Conservation (phyloP, 192 early-diverging fungal genomes). For the Irineochytrium annulatum region DNA sequence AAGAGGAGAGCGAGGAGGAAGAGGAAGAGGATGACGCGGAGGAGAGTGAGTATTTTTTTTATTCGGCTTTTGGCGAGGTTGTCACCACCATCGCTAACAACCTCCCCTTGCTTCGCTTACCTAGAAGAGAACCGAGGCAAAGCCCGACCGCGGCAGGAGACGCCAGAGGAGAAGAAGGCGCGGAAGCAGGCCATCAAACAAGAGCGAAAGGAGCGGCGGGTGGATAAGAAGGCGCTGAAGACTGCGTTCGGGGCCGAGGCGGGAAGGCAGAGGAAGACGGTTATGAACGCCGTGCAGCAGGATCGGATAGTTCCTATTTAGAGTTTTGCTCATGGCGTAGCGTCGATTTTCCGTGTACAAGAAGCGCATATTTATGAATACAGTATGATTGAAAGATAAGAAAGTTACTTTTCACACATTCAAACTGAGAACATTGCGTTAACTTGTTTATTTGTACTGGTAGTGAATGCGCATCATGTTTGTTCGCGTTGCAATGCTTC, state of each 20-base stretch:
- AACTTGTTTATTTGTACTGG: too few species aligned
- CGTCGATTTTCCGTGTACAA: too few species aligned
- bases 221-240: conserved; percentile 77
- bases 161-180: conserved; percentile 86
- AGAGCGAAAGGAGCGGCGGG: conserved; percentile 67
- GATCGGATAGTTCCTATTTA: conserved; percentile 26
- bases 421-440: too few species aligned
- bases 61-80: neutral
- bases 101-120: neutral
- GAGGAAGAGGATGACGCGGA: conserved; percentile 30
- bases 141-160: conserved; percentile 76
- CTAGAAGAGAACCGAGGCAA: conserved; percentile 7
- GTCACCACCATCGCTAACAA: neutral
- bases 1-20: conserved; percentile 18
- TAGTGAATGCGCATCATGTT: too few species aligned
- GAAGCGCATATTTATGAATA: too few species aligned
- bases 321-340: too few species aligned
- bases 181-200: conserved; percentile 86
- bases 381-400: too few species aligned
- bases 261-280: conserved; percentile 52
- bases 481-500: too few species aligned
- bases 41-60: conserved; percentile 1
- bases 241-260: conserved; percentile 71
- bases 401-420: too few species aligned
- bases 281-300: conserved; percentile 47